Evolutionary conservation across 2,329 filamentous ascomycete genomes (phyloP).

Genomic region (Cytospora schulzeri): DNA sequence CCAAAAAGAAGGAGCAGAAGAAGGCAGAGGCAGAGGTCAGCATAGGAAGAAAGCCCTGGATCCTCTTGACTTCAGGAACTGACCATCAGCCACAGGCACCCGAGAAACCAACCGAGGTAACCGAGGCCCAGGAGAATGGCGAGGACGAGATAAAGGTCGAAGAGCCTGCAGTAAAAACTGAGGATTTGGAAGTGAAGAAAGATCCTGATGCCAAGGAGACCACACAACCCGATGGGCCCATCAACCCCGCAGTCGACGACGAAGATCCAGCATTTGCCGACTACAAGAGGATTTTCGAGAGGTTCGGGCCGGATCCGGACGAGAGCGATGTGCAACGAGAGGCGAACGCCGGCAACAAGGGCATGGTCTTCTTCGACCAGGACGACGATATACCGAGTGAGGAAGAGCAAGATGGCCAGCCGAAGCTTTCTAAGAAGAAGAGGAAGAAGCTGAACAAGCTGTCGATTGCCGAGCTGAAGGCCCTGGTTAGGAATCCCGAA

Average conservation of each 20-base stretch:
- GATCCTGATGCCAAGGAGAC: slow-evolving; percentile 39
- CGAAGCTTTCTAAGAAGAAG: slow-evolving; percentile 91
- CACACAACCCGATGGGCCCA: slow-evolving; percentile 48
- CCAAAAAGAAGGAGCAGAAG: slow-evolving; percentile 93
- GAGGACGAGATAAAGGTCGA: slow-evolving; percentile 5
- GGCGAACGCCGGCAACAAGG: slow-evolving; percentile 71
- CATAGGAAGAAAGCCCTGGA: not conserved
- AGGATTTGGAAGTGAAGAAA: slow-evolving; percentile 48
- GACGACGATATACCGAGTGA: slow-evolving; percentile 86
- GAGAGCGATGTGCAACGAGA: slow-evolving; percentile 68
- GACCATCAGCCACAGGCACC: slow-evolving; percentile 30
- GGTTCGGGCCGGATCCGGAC: slow-evolving; percentile 69
- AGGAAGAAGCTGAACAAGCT: slow-evolving; percentile 88
- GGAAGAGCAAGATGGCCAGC: slow-evolving; percentile 67
- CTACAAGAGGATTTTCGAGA: slow-evolving; percentile 80
- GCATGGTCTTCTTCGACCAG: slow-evolving; percentile 80
- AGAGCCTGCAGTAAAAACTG: slow-evolving; percentile 31
- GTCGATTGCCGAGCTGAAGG: slow-evolving; percentile 93
- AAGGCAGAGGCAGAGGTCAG: slow-evolving; percentile 60
- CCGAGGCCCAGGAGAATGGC: slow-evolving; percentile 26
- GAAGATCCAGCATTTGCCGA: slow-evolving; percentile 80
- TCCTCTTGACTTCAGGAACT: slow-evolving; percentile 21
- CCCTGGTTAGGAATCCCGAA: slow-evolving; percentile 86
- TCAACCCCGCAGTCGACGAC: slow-evolving; percentile 55
- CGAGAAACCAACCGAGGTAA: slow-evolving; percentile 3